phyloP scores from a whole-genome alignment of 2,329 filamentous ascomycete species.

The Neopestalotiopsis clavispora region DNA sequence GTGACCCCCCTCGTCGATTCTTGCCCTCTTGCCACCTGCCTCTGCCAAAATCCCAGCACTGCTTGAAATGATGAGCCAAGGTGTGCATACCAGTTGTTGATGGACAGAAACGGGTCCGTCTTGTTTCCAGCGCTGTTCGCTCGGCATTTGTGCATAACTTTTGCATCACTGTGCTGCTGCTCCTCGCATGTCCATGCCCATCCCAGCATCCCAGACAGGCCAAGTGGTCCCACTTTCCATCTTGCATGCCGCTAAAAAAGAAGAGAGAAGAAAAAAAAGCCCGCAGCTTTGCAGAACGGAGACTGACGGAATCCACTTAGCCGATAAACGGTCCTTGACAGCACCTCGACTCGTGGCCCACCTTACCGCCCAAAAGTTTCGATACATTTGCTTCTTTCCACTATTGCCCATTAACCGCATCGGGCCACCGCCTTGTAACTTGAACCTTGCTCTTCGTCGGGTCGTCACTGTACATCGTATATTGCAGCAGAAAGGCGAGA shows the following conservation, averaged over 20 bases:
- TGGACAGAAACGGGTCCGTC: not conserved
- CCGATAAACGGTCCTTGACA: constrained; percentile 23
- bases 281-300: constrained; percentile 12
- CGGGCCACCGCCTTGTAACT: constrained; percentile 16
- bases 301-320: constrained; percentile 15
- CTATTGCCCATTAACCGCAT: not conserved
- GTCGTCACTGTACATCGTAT: constrained; percentile 4
- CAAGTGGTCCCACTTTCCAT: not conserved
- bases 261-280: constrained; percentile 5
- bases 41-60: not conserved
- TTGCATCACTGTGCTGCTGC: not conserved
- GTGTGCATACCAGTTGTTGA: constrained; percentile 4
- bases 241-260: constrained; percentile 12
- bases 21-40: constrained; percentile 19
- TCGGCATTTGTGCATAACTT: constrained; percentile 2
- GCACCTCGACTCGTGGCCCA: constrained; percentile 19
- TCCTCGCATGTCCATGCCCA: not conserved
- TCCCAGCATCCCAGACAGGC: not conserved
- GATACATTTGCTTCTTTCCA: not conserved
- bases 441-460: constrained; percentile 15
- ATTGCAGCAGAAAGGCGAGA: not conserved
- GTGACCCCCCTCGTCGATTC: not conserved
- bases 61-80: not conserved
- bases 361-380: not conserved
- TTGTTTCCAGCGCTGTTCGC: not conserved